These are phyloP conservation scores for Chamaenerion angustifolium DNA, from an alignment of 345 rosid genomes.

Conservation along the genomic window DNA sequence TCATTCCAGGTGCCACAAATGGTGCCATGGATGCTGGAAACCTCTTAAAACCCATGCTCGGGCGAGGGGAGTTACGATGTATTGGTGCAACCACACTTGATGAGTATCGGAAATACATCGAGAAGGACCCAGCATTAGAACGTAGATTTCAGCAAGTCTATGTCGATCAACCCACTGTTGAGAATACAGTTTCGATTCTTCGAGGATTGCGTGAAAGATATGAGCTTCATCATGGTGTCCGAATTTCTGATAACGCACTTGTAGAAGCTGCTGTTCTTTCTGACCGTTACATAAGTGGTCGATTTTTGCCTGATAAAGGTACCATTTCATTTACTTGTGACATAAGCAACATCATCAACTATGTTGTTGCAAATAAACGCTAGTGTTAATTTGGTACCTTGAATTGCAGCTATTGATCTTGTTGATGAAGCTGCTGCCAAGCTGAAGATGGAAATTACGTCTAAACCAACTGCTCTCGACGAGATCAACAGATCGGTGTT, in stretches of 20 bases:
- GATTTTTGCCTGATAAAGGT: constrained; percentile 99
- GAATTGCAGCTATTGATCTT: constrained; percentile 76
- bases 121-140: constrained; percentile 98
- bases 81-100: constrained; percentile 97
- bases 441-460: constrained; percentile 96
- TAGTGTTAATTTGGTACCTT: neutral
- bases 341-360: no score
- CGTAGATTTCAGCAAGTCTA: constrained; percentile 98
- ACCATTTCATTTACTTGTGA: neutral
- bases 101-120: constrained; percentile 91
- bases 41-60: constrained; percentile 97
- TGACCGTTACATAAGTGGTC: constrained; percentile 95
- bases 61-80: constrained; percentile 92
- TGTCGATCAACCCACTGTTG: constrained; percentile 94
- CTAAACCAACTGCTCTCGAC: constrained; percentile 96
- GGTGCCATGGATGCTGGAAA: constrained; percentile 99
- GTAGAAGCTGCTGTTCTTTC: constrained; percentile 96
- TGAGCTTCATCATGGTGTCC: constrained; percentile 97
- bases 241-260: constrained; percentile 93
- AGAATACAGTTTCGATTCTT: constrained; percentile 79
- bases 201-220: constrained; percentile 97
- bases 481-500: constrained; percentile 86
- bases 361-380: no score
- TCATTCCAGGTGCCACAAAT: constrained; percentile 81
- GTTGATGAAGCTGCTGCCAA: constrained; percentile 99